Evolutionary conservation across 148 eudicot genomes (phyloP).

Genomic region (Rhododendron williamsianum): DNA sequence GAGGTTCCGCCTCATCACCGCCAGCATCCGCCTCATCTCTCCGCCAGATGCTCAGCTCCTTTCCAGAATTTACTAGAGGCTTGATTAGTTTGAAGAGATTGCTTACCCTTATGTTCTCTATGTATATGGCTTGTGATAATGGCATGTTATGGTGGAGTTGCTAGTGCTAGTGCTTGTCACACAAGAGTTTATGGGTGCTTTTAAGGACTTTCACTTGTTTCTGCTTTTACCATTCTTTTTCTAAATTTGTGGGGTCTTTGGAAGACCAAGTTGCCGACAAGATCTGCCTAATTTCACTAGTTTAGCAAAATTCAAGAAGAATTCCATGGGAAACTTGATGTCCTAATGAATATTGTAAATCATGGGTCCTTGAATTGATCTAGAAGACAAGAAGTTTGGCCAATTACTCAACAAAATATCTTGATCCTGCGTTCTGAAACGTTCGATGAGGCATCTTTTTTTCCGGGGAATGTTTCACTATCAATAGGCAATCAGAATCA

Average conservation of each 20-base stretch:
- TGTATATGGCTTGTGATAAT: constrained; percentile 11
- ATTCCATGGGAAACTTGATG: neutral
- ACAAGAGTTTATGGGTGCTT: constrained; percentile 24
- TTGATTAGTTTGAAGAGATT: neutral
- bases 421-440: neutral
- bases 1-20: constrained; percentile 27
- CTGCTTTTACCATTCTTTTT: neutral
- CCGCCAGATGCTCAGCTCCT: neutral
- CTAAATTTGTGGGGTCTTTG: constrained; percentile 12
- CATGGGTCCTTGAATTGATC: neutral
- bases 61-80: neutral
- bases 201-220: constrained; percentile 5
- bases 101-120: neutral
- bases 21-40: constrained; percentile 28
- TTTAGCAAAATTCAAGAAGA: neutral
- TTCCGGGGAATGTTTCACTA: neutral
- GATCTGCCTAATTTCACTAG: neutral
- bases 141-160: constrained; percentile 17
- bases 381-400: neutral
- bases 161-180: constrained; percentile 34
- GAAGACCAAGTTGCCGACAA: constrained; percentile 12
- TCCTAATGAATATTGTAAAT: neutral
- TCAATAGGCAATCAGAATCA: neutral
- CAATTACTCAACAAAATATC: neutral
- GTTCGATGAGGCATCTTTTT: neutral